Evolutionary conservation across 1,284 basidiomycete genomes (phyloP).

Genomic region (Puccinia novopanici): DNA sequence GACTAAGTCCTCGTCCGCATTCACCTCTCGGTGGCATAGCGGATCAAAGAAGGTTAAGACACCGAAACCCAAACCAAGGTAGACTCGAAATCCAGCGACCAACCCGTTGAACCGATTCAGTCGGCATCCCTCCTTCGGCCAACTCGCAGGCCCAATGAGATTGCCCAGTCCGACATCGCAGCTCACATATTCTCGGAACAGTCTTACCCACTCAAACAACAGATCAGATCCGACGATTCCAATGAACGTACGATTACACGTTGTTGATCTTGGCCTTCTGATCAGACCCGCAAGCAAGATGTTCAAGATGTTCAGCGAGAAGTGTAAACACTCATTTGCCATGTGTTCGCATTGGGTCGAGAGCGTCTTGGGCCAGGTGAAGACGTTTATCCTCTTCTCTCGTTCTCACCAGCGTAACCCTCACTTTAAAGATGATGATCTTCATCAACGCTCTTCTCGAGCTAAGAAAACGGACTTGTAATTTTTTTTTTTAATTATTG

Average conservation of each 20-base stretch:
- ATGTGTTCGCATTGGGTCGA: conserved; percentile 35
- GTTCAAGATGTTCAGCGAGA: conserved; percentile 28
- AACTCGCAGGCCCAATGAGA: neutral
- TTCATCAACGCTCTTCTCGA: conserved; percentile 18
- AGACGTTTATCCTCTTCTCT: conserved; percentile 10
- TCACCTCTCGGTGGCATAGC: neutral
- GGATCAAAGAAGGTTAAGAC: neutral
- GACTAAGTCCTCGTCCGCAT: neutral
- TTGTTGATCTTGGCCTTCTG: neutral
- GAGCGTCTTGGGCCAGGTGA: conserved; percentile 10
- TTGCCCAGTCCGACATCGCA: neutral
- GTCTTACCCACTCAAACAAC: conserved; percentile 3
- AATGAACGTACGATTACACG: neutral
- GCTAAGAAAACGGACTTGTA: conserved; percentile 9
- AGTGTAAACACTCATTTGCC: conserved; percentile 37
- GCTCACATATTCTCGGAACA: neutral
- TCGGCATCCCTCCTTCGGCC: neutral
- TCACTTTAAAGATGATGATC: conserved; percentile 1
- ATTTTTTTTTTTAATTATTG: neutral
- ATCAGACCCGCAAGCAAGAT: conserved; percentile 9
- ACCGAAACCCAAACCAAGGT: too few species aligned
- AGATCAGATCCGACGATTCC: conserved; percentile 18
- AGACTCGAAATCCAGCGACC: neutral
- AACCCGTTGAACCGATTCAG: neutral
- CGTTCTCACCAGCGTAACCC: neutral